A percentile compares a stretch with the other conserved stretches of the same genome.
These are phyloP conservation scores for Ogataea hybrid DNA, from an alignment of 1,139 yeast species.

Conservation along the genomic window DNA sequence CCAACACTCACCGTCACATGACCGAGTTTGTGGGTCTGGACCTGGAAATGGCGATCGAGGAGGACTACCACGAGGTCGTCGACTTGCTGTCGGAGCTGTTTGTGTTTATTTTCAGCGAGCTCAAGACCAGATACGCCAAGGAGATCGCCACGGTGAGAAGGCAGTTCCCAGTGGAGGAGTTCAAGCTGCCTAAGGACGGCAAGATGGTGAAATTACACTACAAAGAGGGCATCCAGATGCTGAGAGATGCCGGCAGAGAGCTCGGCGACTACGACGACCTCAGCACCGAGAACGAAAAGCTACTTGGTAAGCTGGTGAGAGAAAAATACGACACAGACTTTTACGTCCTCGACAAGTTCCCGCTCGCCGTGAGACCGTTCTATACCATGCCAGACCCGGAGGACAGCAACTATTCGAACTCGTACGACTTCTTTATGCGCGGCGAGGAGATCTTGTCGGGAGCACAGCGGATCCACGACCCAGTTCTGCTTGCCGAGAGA, in stretches of 20 bases:
- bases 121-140: conserved; percentile 71
- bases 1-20: conserved; percentile 99
- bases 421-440: conserved; percentile 98
- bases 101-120: conserved; percentile 81
- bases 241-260: conserved; percentile 80
- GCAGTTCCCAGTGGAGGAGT: conserved; percentile 97
- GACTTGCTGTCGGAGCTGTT: conserved; percentile 83
- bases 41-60: conserved; percentile 97
- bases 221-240: conserved; percentile 86
- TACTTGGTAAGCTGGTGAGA: conserved; percentile 86
- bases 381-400: conserved; percentile 98
- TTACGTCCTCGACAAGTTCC: conserved; percentile 97
- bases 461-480: conserved; percentile 98
- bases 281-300: conserved; percentile 90
- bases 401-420: conserved; percentile 89
- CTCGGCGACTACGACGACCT: conserved; percentile 87
- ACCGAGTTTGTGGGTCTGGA: conserved; percentile 98
- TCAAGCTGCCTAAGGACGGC: conserved; percentile 83
- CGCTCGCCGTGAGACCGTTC: conserved; percentile 93
- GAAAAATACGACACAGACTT: conserved; percentile 96
- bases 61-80: conserved; percentile 93
- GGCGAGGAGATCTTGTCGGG: conserved; percentile 99
- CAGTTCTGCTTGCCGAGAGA: conserved; percentile 76
- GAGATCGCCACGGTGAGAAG: conserved; percentile 90
- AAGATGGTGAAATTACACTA: conserved; percentile 89